Base-by-base conservation (phyloP, 2,329 filamentous ascomycete species). In the Colletotrichum sp. region DNA sequence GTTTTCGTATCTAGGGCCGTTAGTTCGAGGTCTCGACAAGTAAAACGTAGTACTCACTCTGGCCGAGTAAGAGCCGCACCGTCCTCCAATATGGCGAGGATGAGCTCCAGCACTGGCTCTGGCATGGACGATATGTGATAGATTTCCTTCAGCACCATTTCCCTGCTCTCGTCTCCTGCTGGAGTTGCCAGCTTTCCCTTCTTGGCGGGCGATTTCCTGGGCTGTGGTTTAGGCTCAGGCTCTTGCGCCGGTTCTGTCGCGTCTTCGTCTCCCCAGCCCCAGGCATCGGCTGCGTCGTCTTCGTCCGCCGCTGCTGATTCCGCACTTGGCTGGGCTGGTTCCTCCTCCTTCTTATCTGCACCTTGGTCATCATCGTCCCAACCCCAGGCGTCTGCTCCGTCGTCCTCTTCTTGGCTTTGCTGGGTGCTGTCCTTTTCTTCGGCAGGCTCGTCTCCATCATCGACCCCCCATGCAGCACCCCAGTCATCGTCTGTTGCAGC, bases 41-140 rank as follows among this genome's bases (percentile, higher is more conserved):
- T 22, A 6, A 16, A 16, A 25, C 19, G 15, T 4, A 16, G n/a
- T n/a, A 82, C 85, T 80, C 85, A 87, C 87, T 85, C 83, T 78
- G 90, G 84, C 55, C 88, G 81, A 28, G 91, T 91, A 63, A 96
- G 85, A 1, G 87, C 88, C 12, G 91, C 90, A 2, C 88, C 92
- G 78, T 94, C 92, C 75, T 93, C 90, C 77, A 91, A 83, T 32
- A 93, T 89, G 15, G 87, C 81, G 27, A 88, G 86, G 68, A 96
- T 91, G 32, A 95, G 88, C 22, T 91, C 88, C 25, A 96, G 88
- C 15, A 98, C 92, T 6, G 93, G 91, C 76, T 95, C 93, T 1
- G 97, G 96, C 83, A 98, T 94, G 4, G 94, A 94, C 0, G 96
- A 98, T 68, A 98, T 94, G 74, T 93, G 94, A 83, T 98, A 99